phyloP scores from a whole-genome alignment of 1,139 yeast genomes.

The Hemisphaericaspora lyxosophila region DNA sequence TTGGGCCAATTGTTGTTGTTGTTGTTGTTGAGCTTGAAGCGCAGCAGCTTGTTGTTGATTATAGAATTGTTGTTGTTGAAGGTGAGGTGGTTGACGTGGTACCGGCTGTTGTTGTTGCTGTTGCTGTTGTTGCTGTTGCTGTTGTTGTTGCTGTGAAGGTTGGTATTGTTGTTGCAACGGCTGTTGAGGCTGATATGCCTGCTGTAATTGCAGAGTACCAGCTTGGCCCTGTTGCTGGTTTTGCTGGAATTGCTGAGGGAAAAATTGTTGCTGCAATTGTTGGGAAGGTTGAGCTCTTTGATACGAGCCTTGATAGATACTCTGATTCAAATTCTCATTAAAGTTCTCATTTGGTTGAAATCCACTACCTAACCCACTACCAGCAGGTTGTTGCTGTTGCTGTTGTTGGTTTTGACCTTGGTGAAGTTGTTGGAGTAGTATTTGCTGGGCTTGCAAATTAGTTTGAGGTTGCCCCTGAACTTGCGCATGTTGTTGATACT shows the following conservation, averaged over 20 bases:
- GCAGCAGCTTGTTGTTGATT: constrained; percentile 20
- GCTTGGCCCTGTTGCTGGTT: constrained; percentile 29
- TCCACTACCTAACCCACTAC: constrained; percentile 21
- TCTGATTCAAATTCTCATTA: constrained; percentile 34
- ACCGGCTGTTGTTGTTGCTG: constrained; percentile 19
- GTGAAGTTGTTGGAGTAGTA: constrained; percentile 46
- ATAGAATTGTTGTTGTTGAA: constrained; percentile 24
- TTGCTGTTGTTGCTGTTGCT: constrained; percentile 15
- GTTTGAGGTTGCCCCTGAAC: constrained; percentile 31
- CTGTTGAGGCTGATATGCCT: constrained; percentile 26
- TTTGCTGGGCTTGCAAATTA: constrained; percentile 45
- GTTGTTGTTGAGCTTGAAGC: constrained; percentile 24
- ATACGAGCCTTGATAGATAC: constrained; percentile 30
- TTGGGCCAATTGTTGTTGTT: constrained; percentile 18
- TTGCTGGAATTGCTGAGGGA: constrained; percentile 24
- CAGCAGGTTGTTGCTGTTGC: constrained; percentile 15
- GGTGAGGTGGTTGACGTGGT: constrained; percentile 25
- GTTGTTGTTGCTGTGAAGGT: constrained; percentile 17
- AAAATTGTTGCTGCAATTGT: constrained; percentile 21
- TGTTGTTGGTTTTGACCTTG: constrained; percentile 31
- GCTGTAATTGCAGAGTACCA: constrained; percentile 30
- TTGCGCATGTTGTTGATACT: constrained; percentile 33
- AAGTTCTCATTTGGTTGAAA: constrained; percentile 25
- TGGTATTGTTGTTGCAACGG: constrained; percentile 20
- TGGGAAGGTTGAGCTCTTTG: constrained; percentile 31